phyloP scores from a whole-genome alignment of 768 basidiomycete species.

The Lactifluus hygrophoroides region DNA sequence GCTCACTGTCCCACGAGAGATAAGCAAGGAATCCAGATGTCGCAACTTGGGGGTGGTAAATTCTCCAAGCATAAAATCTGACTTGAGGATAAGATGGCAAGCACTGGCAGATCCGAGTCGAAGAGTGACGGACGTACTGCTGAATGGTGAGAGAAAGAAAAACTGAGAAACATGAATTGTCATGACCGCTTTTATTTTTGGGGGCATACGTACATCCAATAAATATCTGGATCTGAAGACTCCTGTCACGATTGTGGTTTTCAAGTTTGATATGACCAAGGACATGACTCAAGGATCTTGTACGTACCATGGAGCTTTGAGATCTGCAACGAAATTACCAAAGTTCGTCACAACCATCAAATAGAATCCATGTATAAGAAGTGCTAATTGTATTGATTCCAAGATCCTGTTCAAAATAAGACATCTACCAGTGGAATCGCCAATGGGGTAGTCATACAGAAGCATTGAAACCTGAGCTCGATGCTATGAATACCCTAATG shows the following conservation, averaged over 20 bases:
- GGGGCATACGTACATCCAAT: neutral
- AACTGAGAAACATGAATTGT: neutral
- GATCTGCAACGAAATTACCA: neutral
- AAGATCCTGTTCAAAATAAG: neutral
- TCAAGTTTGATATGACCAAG: neutral
- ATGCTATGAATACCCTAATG: neutral
- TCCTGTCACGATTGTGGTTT: neutral
- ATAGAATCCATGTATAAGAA: conserved; percentile 1
- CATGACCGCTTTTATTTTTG: neutral
- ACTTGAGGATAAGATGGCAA: neutral
- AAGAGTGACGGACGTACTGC: neutral
- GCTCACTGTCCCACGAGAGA: neutral
- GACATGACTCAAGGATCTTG: neutral
- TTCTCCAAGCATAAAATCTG: conserved; percentile 10
- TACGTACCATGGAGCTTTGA: neutral
- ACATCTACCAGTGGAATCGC: neutral
- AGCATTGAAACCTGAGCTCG: neutral
- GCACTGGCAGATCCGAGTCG: too few relatives aligned
- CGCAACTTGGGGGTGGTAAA: neutral
- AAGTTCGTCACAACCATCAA: neutral
- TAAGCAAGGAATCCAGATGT: neutral
- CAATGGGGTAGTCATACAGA: neutral
- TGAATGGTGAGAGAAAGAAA: neutral
- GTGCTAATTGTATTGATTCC: neutral
- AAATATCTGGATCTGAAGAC: neutral